Conservation (phyloP, 2,329 filamentous ascomycete genomes). For the Colletotrichum brevisporum region DNA sequence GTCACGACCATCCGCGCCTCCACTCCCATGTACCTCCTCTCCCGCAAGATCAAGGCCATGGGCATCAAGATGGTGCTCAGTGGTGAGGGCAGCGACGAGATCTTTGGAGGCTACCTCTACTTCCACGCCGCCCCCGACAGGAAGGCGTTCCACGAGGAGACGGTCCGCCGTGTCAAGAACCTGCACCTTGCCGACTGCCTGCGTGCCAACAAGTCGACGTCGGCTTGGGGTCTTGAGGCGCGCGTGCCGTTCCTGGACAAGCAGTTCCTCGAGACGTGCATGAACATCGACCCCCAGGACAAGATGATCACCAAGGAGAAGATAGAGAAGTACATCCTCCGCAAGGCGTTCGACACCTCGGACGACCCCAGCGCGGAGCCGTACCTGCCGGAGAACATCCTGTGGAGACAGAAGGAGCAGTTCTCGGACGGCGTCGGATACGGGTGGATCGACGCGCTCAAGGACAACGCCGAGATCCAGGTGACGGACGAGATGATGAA, state of each 20-base stretch:
- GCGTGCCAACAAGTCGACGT: constrained; percentile 98
- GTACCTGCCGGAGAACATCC: constrained; percentile 95
- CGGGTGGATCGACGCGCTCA: constrained; percentile 98
- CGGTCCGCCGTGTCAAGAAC: constrained; percentile 94
- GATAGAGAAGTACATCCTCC: constrained; percentile 98
- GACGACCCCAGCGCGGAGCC: constrained; percentile 85
- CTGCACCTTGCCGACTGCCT: constrained; percentile 96
- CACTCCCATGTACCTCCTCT: constrained; percentile 98
- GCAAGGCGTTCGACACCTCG: constrained; percentile 95
- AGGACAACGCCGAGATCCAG: constrained; percentile 90
- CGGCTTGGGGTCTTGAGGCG: constrained; percentile 97
- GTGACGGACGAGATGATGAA: constrained; percentile 99
- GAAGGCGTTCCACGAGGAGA: constrained; percentile 95
- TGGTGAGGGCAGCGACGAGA: constrained; percentile 97
- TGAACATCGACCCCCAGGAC: constrained; percentile 94
- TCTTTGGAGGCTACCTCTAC: constrained; percentile 98
- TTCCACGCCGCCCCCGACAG: constrained; percentile 95
- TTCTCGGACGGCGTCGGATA: constrained; percentile 99
- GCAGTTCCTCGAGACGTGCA: constrained; percentile 90
- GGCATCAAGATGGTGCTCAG: constrained; percentile 99
- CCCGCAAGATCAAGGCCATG: constrained; percentile 99
- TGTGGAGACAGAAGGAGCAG: constrained; percentile 99
- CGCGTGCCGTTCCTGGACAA: constrained; percentile 99
- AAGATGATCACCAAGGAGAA: constrained; percentile 94
- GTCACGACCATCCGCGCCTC: constrained; percentile 98